phyloP scores from a whole-genome alignment of 2,329 filamentous ascomycete species.

The Penicillium sp. region DNA sequence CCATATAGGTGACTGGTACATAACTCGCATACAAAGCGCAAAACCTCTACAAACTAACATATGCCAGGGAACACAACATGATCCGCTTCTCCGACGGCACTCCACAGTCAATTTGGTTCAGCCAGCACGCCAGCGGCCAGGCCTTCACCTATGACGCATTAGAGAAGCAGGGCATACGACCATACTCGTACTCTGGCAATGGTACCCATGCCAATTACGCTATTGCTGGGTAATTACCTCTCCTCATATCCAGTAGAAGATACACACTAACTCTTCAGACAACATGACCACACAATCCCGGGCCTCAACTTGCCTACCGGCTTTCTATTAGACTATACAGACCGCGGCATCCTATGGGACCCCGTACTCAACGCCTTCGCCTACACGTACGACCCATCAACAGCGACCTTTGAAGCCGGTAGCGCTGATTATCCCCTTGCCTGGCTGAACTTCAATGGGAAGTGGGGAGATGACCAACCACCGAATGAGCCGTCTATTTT shows the following conservation, averaged over 20 bases:
- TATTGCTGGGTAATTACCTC: conserved; percentile 42
- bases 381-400: conserved; percentile 50
- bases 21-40: not conserved
- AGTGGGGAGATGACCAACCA: conserved; percentile 61
- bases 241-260: not conserved
- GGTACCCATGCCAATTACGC: conserved; percentile 64
- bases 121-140: conserved; percentile 59
- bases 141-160: conserved; percentile 57
- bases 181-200: conserved; percentile 55
- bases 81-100: conserved; percentile 57
- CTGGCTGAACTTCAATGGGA: conserved; percentile 55
- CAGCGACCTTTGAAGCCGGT: conserved; percentile 47
- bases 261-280: conserved; percentile 29
- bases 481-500: conserved; percentile 49
- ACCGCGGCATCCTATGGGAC: conserved; percentile 57
- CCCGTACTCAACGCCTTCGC: conserved; percentile 53
- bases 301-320: conserved; percentile 54
- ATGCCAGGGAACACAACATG: conserved; percentile 60
- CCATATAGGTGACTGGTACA: conserved; percentile 60
- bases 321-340: conserved; percentile 53
- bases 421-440: conserved; percentile 46
- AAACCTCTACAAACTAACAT: not conserved
- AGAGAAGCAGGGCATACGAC: conserved; percentile 52
- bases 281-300: conserved; percentile 61
- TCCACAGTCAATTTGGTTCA: conserved; percentile 58